Percentiles rank a stretch among this genome's conserved stretches.
Conservation (phyloP, 2,329 filamentous ascomycete species). For the Chrysosporium keratinophilum region DNA sequence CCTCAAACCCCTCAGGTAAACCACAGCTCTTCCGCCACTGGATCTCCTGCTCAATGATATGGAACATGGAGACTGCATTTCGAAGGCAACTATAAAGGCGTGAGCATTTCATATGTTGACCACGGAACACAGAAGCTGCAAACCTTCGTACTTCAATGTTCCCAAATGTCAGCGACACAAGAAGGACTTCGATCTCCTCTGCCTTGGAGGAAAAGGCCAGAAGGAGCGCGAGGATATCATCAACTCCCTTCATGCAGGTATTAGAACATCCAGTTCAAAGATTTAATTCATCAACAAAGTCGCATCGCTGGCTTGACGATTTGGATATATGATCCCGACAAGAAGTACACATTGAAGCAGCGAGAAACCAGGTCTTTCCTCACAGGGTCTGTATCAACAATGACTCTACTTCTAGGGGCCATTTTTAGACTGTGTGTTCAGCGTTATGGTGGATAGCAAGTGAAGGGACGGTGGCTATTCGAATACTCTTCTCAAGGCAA, state of each 20-base stretch:
- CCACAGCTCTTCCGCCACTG: constrained; percentile 66
- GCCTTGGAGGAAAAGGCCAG: constrained; percentile 70
- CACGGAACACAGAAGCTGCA: neutral
- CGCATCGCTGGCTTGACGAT: neutral
- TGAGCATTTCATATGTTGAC: neutral
- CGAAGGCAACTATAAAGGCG: constrained; percentile 56
- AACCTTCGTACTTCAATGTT: constrained; percentile 76
- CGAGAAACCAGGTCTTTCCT: constrained; percentile 14
- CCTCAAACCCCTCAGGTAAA: constrained; percentile 58
- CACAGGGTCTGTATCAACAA: constrained; percentile 94
- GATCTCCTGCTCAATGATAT: constrained; percentile 81
- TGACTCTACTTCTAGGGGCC: constrained; percentile 64
- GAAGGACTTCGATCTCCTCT: constrained; percentile 73
- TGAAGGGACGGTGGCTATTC: neutral
- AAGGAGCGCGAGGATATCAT: constrained; percentile 82
- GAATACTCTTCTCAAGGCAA: too few species aligned
- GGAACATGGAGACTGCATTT: constrained; percentile 83
- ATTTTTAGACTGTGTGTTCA: constrained; percentile 33
- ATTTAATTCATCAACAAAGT: neutral
- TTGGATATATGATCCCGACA: neutral
- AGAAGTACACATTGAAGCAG: neutral
- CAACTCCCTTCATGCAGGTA: constrained; percentile 50
- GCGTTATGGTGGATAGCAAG: neutral
- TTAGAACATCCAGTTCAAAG: neutral
- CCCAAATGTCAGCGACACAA: constrained; percentile 86